A percentile compares a stretch with the other conserved stretches of the same genome.
phyloP scores from a whole-genome alignment of 2,329 filamentous ascomycete species.

The Cladosporium sp. region DNA sequence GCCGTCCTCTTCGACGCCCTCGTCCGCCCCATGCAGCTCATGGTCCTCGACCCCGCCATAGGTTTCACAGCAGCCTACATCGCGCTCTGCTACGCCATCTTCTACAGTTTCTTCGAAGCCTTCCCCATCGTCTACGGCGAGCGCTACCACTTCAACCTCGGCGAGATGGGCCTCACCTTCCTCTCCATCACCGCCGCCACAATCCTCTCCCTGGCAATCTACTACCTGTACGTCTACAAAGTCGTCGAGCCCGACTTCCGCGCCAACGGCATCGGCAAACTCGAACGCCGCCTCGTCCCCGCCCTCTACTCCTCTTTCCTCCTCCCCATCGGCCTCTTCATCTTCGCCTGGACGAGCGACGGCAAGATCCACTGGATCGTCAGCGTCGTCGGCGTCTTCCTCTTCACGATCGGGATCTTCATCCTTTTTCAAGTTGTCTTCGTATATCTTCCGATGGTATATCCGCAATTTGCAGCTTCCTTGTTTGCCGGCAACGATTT shows the following conservation, averaged over 20 bases:
- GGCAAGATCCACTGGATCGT: slow-evolving; percentile 35
- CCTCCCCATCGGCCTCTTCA: slow-evolving; percentile 30
- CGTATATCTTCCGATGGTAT: slow-evolving; percentile 35
- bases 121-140: slow-evolving; percentile 60
- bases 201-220: slow-evolving; percentile 42
- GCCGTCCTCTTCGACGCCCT: slow-evolving; percentile 52
- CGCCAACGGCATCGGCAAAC: slow-evolving; percentile 22
- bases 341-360: slow-evolving; percentile 29
- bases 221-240: slow-evolving; percentile 23
- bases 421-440: slow-evolving; percentile 40
- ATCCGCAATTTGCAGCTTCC: slow-evolving; percentile 46
- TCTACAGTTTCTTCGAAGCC: slow-evolving; percentile 60
- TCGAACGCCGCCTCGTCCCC: slow-evolving; percentile 29
- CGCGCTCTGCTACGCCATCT: slow-evolving; percentile 58
- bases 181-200: slow-evolving; percentile 56
- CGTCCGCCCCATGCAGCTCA: slow-evolving; percentile 55
- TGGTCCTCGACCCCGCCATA: slow-evolving; percentile 47
- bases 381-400: slow-evolving; percentile 36
- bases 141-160: slow-evolving; percentile 56
- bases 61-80: slow-evolving; percentile 60
- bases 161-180: slow-evolving; percentile 57
- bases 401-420: slow-evolving; percentile 36
- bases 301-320: slow-evolving; percentile 27
- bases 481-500: slow-evolving; percentile 59
- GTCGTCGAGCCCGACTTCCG: slow-evolving; percentile 23